A percentile compares a stretch with the other conserved stretches of the same genome.
These are phyloP conservation scores for Pseudopyricularia javanii DNA, from an alignment of 2,329 filamentous ascomycete species.

Conservation along the genomic window DNA sequence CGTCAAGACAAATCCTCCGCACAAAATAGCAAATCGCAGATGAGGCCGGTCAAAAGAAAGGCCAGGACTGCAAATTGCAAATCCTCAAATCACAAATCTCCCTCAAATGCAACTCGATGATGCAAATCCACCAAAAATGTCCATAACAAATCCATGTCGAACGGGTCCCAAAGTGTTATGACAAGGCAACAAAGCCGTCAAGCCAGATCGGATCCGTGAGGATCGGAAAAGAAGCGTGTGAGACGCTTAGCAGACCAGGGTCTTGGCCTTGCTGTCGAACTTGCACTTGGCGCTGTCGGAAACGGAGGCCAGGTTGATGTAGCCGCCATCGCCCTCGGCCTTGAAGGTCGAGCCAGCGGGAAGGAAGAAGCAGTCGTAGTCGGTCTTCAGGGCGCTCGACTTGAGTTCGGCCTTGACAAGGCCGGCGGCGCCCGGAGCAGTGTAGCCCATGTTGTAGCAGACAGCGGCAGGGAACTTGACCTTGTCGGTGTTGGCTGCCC, in stretches of 20 bases:
- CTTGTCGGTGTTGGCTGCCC: constrained; percentile 8
- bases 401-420: constrained; percentile 4
- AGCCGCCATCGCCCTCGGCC: constrained; percentile 7
- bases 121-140: no score
- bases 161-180: no score
- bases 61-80: no score
- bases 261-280: not conserved
- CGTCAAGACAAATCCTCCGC: no score
- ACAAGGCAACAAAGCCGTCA: no score
- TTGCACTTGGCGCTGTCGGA: not conserved
- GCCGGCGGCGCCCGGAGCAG: constrained; percentile 3
- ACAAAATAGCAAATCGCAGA: no score
- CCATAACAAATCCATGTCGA: no score
- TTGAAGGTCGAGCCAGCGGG: constrained; percentile 5
- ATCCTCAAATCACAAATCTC: no score
- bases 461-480: constrained; percentile 6
- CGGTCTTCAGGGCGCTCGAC: constrained; percentile 7
- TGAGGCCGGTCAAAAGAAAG: no score
- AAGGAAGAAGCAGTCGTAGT: constrained; percentile 11
- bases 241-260: not conserved
- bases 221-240: no score
- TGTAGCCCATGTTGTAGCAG: constrained; percentile 10
- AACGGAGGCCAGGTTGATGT: constrained; percentile 5
- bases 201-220: no score
- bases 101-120: no score